Evolutionary conservation across 768 basidiomycete genomes (phyloP).

Genomic region (Lactarius sp.): DNA sequence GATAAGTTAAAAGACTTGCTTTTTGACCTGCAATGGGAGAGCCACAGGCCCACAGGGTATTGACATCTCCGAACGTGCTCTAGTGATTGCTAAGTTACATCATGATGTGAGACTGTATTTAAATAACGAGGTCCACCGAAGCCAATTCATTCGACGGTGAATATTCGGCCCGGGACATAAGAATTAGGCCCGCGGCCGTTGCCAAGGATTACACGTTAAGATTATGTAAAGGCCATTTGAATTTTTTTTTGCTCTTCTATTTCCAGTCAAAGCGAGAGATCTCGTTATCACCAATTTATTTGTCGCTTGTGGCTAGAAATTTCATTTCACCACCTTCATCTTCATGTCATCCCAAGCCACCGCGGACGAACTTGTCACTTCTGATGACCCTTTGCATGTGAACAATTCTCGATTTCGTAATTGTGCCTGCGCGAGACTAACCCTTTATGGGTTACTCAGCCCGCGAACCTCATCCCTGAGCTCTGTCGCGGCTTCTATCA

Average conservation of each 20-base stretch:
- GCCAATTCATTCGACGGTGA: not conserved
- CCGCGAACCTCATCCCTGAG: slow-evolving; percentile 88
- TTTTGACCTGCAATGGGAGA: not conserved
- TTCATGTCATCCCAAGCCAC: slow-evolving; percentile 1
- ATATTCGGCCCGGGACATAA: not conserved
- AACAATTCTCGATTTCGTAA: slow-evolving; percentile 23
- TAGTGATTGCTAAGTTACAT: not conserved
- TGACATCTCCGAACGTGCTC: not conserved
- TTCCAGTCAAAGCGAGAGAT: too few relatives aligned
- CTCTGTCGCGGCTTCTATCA: slow-evolving; percentile 79
- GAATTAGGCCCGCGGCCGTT: not conserved
- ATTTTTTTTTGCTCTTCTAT: not conserved
- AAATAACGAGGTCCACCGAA: not conserved
- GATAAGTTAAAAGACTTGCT: not conserved
- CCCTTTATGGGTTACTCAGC: slow-evolving; percentile 39
- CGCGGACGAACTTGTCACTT: slow-evolving; percentile 51
- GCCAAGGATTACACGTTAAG: not conserved
- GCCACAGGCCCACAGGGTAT: not conserved
- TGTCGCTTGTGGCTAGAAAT: not conserved
- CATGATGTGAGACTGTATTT: not conserved
- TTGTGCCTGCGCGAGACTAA: not conserved
- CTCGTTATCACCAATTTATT: too few relatives aligned
- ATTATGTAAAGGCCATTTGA: not conserved
- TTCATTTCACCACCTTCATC: not conserved
- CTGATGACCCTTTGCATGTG: slow-evolving; percentile 60